A percentile compares a stretch with the other conserved stretches of the same genome.
phyloP scores from a whole-genome alignment of 2,329 filamentous ascomycete genomes.

The Orbilia blumenaviensis region DNA sequence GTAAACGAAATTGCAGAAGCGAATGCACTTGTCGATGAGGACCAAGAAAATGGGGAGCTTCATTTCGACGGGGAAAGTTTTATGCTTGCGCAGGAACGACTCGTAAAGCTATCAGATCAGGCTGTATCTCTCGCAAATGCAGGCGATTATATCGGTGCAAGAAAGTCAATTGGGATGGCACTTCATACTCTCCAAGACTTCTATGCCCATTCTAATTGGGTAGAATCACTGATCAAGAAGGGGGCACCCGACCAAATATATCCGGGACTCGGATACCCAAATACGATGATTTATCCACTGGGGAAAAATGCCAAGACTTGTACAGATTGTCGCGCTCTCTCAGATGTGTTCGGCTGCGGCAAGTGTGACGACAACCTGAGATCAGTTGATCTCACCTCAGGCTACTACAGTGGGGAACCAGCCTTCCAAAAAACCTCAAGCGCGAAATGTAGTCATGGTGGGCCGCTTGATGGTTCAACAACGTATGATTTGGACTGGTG shows the following conservation, averaged over 20 bases:
- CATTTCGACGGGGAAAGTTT: conserved; percentile 51
- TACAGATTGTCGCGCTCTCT: neutral
- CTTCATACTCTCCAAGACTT: conserved; percentile 50
- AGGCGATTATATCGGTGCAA: conserved; percentile 10
- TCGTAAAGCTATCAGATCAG: conserved; percentile 21
- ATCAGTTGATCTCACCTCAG: conserved; percentile 16
- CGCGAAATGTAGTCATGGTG: conserved; percentile 38
- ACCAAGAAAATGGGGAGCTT: conserved; percentile 36
- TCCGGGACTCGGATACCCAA: conserved; percentile 28
- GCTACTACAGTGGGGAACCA: conserved; percentile 35
- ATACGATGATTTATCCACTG: conserved; percentile 30
- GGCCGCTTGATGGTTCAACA: conserved; percentile 18
- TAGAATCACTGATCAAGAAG: conserved; percentile 11
- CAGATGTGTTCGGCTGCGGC: neutral
- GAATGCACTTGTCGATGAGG: conserved; percentile 30
- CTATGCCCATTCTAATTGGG: conserved; percentile 44
- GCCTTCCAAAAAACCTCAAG: conserved; percentile 6
- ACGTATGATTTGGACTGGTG: neutral
- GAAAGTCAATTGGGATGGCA: conserved; percentile 31
- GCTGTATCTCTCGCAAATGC: conserved; percentile 1
- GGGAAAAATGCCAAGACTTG: neutral
- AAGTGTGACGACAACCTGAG: conserved; percentile 19
- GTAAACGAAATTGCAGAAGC: conserved; percentile 23
- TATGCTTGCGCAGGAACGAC: conserved; percentile 13
- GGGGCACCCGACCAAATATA: conserved; percentile 2